These are phyloP conservation scores for slime mould (Dictyostelium discoideum) DNA, from an alignment of 78 protist genomes.

Conservation along the genomic window dicty_2.7 NC_007089.4:4627501-4628000, in stretches of 20 bases:
- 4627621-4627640: background rate
- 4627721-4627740: conserved; percentile 34
- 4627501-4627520: no score
- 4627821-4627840: conserved; percentile 51
- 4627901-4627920: conserved; percentile 62
- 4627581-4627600: no score
- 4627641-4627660: background rate
- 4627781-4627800: background rate
- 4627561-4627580: no score
- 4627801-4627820: conserved; percentile 10
- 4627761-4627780: background rate
- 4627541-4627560: no score
- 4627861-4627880: conserved; percentile 47
- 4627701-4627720: conserved; percentile 38
- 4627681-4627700: background rate
- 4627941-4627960: conserved; percentile 82
- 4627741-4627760: background rate
- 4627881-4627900: conserved; percentile 66
- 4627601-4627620: no score
- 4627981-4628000: conserved; percentile 47
- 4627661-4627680: background rate
- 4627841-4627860: conserved; percentile 43
- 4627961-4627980: conserved; percentile 65
- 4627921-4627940: conserved; percentile 15
- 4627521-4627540: no score